Percentiles rank a stretch among this genome's conserved stretches.
These are phyloP conservation scores for Microsporum ferrugineum DNA, from an alignment of 2,329 filamentous ascomycete genomes.

Conservation along the genomic window DNA sequence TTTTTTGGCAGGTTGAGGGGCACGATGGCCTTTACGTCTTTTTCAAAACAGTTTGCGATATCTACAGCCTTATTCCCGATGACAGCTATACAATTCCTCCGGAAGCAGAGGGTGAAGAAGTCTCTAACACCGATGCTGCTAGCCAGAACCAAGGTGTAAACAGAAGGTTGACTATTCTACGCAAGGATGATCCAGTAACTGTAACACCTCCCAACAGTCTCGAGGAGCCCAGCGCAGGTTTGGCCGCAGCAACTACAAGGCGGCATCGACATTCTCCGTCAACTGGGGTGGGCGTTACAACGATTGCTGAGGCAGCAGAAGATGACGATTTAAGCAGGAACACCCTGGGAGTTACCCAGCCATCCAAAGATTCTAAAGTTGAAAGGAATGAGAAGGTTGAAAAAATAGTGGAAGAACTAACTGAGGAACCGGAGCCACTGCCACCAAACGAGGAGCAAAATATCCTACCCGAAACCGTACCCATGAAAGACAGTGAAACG, in stretches of 20 bases:
- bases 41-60: slow-evolving; percentile 94
- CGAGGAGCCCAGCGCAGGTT: neutral
- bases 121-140: neutral
- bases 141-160: slow-evolving; percentile 11
- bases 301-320: slow-evolving; percentile 56
- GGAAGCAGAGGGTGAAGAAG: slow-evolving; percentile 63
- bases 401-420: neutral
- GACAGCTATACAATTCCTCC: slow-evolving; percentile 94
- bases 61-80: slow-evolving; percentile 75
- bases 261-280: slow-evolving; percentile 58
- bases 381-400: neutral
- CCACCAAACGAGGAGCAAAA: neutral
- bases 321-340: slow-evolving; percentile 16
- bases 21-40: slow-evolving; percentile 89
- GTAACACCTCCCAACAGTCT: slow-evolving; percentile 17
- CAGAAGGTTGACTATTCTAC: slow-evolving; percentile 20
- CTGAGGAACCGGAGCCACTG: neutral
- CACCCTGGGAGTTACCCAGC: neutral
- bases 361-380: neutral
- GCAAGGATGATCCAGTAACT: slow-evolving; percentile 32
- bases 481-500: neutral
- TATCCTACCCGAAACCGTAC: neutral
- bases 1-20: slow-evolving; percentile 89
- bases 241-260: slow-evolving; percentile 54
- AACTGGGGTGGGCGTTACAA: slow-evolving; percentile 60